These are phyloP conservation scores for Apiotrichum gracile DNA, from an alignment of 1,284 basidiomycete genomes.

Conservation along the genomic window DNA sequence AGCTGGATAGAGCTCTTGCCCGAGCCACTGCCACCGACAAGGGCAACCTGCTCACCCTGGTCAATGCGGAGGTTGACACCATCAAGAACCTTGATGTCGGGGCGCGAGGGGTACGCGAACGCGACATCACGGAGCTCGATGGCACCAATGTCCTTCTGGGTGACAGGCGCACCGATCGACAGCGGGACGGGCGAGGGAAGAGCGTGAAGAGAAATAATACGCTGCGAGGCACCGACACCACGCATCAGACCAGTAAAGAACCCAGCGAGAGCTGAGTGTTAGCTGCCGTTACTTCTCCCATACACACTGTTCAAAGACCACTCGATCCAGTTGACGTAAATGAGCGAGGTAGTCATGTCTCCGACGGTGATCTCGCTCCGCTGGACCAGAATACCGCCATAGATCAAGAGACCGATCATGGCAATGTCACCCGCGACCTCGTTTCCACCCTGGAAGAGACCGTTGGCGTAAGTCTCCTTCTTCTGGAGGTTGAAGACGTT, in stretches of 20 bases:
- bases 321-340: conserved; percentile 47
- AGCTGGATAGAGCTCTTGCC: conserved; percentile 58
- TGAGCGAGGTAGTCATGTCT: conserved; percentile 45
- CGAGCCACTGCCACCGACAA: conserved; percentile 48
- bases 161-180: conserved; percentile 31
- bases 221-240: conserved; percentile 44
- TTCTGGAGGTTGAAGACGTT: conserved; percentile 41
- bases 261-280: conserved; percentile 33
- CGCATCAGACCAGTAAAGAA: conserved; percentile 47
- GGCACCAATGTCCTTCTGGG: conserved; percentile 53
- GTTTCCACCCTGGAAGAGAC: conserved; percentile 42
- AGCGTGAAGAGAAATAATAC: conserved; percentile 40
- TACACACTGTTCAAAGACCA: conserved; percentile 44
- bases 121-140: conserved; percentile 70
- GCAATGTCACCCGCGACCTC: conserved; percentile 44
- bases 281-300: not conserved
- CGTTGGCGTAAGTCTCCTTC: conserved; percentile 44
- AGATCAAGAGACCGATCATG: conserved; percentile 44
- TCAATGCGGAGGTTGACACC: conserved; percentile 52
- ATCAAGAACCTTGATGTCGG: conserved; percentile 74
- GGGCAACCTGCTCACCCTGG: conserved; percentile 48
- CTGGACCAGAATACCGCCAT: conserved; percentile 41
- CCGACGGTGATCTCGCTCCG: conserved; percentile 41
- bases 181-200: conserved; percentile 40
- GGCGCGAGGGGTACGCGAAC: conserved; percentile 88